Percentiles rank a stretch among this genome's conserved stretches.
These are phyloP conservation scores for Talaromyces piceae DNA, from an alignment of 2,329 filamentous ascomycete genomes.

Conservation along the genomic window DNA sequence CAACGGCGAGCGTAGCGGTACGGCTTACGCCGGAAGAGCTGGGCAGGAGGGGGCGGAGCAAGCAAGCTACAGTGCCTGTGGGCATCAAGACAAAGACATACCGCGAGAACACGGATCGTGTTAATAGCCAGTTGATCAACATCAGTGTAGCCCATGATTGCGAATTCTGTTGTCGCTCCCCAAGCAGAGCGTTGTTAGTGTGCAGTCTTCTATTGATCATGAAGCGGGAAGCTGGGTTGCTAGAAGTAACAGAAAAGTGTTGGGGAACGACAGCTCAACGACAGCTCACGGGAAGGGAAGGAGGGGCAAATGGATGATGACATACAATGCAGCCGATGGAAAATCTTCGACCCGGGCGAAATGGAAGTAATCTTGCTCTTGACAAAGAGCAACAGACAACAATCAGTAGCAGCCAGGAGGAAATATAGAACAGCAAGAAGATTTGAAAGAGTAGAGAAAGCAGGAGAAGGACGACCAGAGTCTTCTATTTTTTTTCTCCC, in stretches of 20 bases:
- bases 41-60: too few species aligned
- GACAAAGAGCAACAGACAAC: neutral
- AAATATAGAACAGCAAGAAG: neutral
- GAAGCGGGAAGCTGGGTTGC: neutral
- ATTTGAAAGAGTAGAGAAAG: neutral
- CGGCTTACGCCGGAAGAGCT: slow-evolving; percentile 5
- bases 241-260: neutral
- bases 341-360: neutral
- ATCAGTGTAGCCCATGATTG: slow-evolving; percentile 80
- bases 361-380: neutral
- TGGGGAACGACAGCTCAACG: neutral
- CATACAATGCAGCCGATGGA: neutral
- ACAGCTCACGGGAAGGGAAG: neutral
- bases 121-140: slow-evolving; percentile 89
- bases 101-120: slow-evolving; percentile 93
- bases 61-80: neutral
- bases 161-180: slow-evolving; percentile 26
- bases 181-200: neutral
- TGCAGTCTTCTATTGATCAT: neutral
- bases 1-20: neutral
- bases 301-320: neutral
- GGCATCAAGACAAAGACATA: slow-evolving; percentile 48
- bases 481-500: neutral
- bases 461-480: neutral
- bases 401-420: neutral